Evolutionary conservation across 2,329 filamentous ascomycete genomes (phyloP).

Genomic region (Aspergillus puulaauensis): DNA sequence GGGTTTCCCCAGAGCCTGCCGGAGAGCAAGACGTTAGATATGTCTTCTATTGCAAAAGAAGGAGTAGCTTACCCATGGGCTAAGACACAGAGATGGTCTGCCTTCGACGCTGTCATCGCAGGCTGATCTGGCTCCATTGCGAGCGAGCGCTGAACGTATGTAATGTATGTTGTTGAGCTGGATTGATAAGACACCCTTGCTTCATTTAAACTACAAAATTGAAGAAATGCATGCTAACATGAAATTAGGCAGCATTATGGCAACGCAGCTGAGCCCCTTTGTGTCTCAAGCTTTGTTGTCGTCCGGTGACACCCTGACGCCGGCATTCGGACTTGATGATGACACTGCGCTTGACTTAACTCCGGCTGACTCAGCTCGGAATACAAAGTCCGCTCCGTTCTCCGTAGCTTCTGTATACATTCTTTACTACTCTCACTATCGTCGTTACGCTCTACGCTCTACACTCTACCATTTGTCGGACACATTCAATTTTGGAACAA

Average conservation of each 20-base stretch:
- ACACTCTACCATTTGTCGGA: not conserved
- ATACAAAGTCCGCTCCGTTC: not conserved
- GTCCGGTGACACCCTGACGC: not conserved
- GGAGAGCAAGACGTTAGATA: not conserved
- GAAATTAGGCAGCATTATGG: not conserved
- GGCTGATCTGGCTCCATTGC: constrained; percentile 10
- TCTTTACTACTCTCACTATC: no score
- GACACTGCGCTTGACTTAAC: not conserved
- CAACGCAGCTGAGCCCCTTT: not conserved
- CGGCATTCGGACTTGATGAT: not conserved
- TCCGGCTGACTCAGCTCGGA: not conserved
- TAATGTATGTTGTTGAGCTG: not conserved
- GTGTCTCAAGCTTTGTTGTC: not conserved
- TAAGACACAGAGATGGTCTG: constrained; percentile 61
- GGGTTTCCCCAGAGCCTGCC: constrained; percentile 61
- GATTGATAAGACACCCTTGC: not conserved
- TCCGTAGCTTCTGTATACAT: no score
- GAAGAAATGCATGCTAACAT: not conserved
- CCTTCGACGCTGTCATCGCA: constrained; percentile 17
- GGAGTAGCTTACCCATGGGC: constrained; percentile 56
- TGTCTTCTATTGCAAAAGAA: not conserved
- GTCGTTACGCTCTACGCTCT: no score
- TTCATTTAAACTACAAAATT: not conserved
- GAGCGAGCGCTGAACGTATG: not conserved
- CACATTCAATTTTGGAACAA: not conserved